phyloP scores from a whole-genome alignment of 495 filamentous ascomycete genomes.

The Trypethelium eluteriae region DNA sequence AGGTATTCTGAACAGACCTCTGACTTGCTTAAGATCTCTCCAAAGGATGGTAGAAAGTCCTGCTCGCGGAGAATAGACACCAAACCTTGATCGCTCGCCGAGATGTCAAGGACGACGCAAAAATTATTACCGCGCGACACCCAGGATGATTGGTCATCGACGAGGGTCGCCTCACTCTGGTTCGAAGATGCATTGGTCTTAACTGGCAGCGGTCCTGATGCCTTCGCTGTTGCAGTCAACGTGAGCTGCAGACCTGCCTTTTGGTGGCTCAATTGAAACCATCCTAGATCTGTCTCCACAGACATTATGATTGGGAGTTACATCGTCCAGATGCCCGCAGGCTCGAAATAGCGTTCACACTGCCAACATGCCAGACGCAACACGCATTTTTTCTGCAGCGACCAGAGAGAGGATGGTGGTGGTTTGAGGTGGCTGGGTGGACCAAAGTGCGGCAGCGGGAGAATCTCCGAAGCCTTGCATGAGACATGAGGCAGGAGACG shows the following conservation, averaged over 20 bases:
- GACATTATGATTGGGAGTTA: slow-evolving; percentile 18
- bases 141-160: slow-evolving; percentile 19
- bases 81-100: slow-evolving; percentile 16
- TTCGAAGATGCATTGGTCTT: background rate
- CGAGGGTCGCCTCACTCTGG: background rate
- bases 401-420: too few relatives aligned
- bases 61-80: slow-evolving; percentile 5
- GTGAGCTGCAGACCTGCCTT: slow-evolving; percentile 23
- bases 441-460: background rate
- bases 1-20: slow-evolving; percentile 17
- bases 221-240: slow-evolving; percentile 14
- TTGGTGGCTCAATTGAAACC: slow-evolving; percentile 23
- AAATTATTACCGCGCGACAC: slow-evolving; percentile 26
- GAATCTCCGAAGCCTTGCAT: background rate
- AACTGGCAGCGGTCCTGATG: background rate
- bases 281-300: slow-evolving; percentile 27
- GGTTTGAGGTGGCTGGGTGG: background rate
- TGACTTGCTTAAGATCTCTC: slow-evolving; percentile 21
- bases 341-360: too few relatives aligned
- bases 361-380: too few relatives aligned
- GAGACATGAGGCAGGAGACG: too few relatives aligned
- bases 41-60: slow-evolving; percentile 18
- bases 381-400: too few relatives aligned
- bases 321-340: background rate
- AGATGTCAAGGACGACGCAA: slow-evolving; percentile 24